Conservation (phyloP, 129 eudicot species). For the Escallonia herrerae region DNA sequence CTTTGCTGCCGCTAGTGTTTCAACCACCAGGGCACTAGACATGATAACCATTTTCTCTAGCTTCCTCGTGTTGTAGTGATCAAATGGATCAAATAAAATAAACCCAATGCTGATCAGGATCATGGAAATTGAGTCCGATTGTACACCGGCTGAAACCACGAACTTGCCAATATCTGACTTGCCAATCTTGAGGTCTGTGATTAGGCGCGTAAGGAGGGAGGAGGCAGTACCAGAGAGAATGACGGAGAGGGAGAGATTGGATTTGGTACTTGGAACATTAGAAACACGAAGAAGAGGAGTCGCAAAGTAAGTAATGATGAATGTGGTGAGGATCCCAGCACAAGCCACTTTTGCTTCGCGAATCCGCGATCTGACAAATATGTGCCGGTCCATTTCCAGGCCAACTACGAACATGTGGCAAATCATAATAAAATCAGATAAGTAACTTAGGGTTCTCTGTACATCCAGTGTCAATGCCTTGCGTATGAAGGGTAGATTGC, state of each 20-base stretch:
- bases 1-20: slow-evolving; percentile 36
- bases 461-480: slow-evolving; percentile 22
- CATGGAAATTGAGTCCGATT: slow-evolving; percentile 55
- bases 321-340: slow-evolving; percentile 50
- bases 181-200: slow-evolving; percentile 71
- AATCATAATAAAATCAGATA: slow-evolving; percentile 69
- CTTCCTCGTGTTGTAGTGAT: slow-evolving; percentile 17
- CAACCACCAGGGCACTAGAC: slow-evolving; percentile 23
- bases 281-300: slow-evolving; percentile 41
- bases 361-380: slow-evolving; percentile 40
- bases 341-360: slow-evolving; percentile 65
- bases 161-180: slow-evolving; percentile 80
- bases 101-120: slow-evolving; percentile 44
- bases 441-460: slow-evolving; percentile 37
- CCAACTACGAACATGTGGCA: slow-evolving; percentile 81
- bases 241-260: slow-evolving; percentile 46
- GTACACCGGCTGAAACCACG: slow-evolving; percentile 51
- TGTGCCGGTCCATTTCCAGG: slow-evolving; percentile 56
- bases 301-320: slow-evolving; percentile 28
- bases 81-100: slow-evolving; percentile 32
- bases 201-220: slow-evolving; percentile 56
- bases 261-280: slow-evolving; percentile 15
- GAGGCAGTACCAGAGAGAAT: slow-evolving; percentile 66
- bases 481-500: slow-evolving; percentile 51
- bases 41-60: neutral